Percentiles rank a stretch among this genome's conserved stretches.
These are phyloP conservation scores for Plenodomus biglobosus DNA, from an alignment of 2,329 filamentous ascomycete species.

Conservation along the genomic window DNA sequence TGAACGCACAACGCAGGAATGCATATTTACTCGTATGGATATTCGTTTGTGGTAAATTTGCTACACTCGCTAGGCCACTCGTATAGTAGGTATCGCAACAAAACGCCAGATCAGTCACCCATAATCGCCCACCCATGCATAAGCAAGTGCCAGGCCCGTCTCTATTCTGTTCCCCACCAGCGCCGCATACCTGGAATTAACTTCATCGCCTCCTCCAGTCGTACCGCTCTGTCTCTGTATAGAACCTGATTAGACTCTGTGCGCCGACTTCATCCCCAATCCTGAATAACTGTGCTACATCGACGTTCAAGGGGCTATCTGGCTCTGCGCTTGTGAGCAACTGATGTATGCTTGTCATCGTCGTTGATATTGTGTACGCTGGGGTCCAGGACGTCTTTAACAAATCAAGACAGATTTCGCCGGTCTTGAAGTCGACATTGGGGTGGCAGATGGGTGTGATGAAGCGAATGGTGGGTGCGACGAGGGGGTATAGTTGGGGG, in stretches of 20 bases:
- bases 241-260: slow-evolving; percentile 70
- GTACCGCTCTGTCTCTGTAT: slow-evolving; percentile 60
- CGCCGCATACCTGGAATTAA: neutral
- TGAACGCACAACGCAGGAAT: too few relatives aligned
- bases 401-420: slow-evolving; percentile 93
- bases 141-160: too few relatives aligned
- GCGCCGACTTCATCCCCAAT: slow-evolving; percentile 69
- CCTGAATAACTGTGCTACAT: slow-evolving; percentile 70
- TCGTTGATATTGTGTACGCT: slow-evolving; percentile 76
- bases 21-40: too few relatives aligned
- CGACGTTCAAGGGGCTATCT: slow-evolving; percentile 77
- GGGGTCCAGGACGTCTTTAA: slow-evolving; percentile 78
- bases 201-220: slow-evolving; percentile 13
- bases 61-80: neutral
- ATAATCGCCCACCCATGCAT: neutral
- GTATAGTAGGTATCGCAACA: slow-evolving; percentile 3
- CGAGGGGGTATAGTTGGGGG: slow-evolving; percentile 75
- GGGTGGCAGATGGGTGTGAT: slow-evolving; percentile 54
- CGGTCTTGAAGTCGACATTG: slow-evolving; percentile 58
- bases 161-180: neutral
- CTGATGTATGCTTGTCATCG: slow-evolving; percentile 71
- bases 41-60: neutral
- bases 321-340: slow-evolving; percentile 68
- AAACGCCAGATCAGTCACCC: slow-evolving; percentile 2
- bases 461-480: slow-evolving; percentile 77